phyloP scores from a whole-genome alignment of 805 yeast genomes.

The Starmerella sp. region DNA sequence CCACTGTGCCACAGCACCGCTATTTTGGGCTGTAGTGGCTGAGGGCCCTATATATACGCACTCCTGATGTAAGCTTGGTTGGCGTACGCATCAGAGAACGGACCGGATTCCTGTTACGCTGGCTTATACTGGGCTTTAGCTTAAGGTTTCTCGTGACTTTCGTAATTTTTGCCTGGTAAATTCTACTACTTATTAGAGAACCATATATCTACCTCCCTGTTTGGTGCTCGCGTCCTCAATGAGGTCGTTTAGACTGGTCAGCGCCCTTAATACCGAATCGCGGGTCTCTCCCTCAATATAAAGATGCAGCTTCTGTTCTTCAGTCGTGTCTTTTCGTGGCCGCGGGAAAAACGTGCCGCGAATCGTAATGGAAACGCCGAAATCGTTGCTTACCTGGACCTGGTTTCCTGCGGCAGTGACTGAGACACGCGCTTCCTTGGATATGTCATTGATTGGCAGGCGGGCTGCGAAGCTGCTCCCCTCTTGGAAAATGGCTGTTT shows the following conservation, averaged over 20 bases:
- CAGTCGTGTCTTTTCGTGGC: conserved; percentile 27
- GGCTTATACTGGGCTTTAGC: too few relatives aligned
- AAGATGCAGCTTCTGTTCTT: conserved; percentile 50
- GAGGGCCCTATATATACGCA: neutral
- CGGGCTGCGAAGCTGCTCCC: conserved; percentile 44
- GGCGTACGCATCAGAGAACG: too few relatives aligned
- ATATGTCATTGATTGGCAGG: conserved; percentile 71
- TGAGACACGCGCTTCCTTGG: conserved; percentile 36
- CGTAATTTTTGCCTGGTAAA: too few relatives aligned
- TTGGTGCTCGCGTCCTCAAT: neutral
- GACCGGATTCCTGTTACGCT: too few relatives aligned
- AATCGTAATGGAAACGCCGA: conserved; percentile 59
- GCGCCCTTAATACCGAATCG: conserved; percentile 34
- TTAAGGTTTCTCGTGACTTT: too few relatives aligned
- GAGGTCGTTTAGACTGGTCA: conserved; percentile 8
- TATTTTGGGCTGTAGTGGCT: neutral
- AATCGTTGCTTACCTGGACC: conserved; percentile 7
- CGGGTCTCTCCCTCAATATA: conserved; percentile 66
- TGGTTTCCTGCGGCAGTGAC: conserved; percentile 19
- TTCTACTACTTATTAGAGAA: neutral
- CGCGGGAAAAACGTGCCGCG: conserved; percentile 68
- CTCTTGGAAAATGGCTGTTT: conserved; percentile 6
- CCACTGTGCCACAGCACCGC: conserved; percentile 4
- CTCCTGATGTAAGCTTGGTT: neutral
- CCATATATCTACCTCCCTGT: conserved; percentile 8